Base-by-base conservation (phyloP, 1,139 yeast species). In the Waltiozyma sp. region DNA sequence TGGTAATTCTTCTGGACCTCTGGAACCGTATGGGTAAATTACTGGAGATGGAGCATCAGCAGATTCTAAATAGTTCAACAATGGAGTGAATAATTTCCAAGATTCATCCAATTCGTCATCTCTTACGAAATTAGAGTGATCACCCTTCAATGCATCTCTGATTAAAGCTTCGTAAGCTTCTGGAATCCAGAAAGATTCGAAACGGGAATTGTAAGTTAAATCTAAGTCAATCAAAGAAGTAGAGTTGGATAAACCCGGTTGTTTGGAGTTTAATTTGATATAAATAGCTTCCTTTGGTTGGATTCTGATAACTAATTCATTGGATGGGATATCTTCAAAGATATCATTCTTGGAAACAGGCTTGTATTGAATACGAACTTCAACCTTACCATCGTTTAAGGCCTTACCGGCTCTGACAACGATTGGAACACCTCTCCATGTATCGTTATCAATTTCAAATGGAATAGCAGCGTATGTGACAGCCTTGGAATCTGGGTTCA, bases 391-490 rank as follows among this genome's bases (percentile, higher is more conserved):
- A 59, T 83, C 91, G 59, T 88, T 86, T 47, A 89, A 70, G 15
- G 96, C 96, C 68, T 91, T 91, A 58, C 99, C 99, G 19, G 97
- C 98, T 66, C 95, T 78, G 70, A 91, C 70, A 43, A 91, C 83
- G 59, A 91, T 79, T 45, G 99, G 99, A 41, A 91, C 97, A 56
- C 96, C 96, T 52, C 84, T 91, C 99, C 99, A 91, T 62, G 97
- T 79, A 64, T 89, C 97, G 63, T 88, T 93, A 57, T 80, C 71
- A 60, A 91, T 85, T 50, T 77, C 69, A 52, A 89, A 61, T 19
- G 81, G 76, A 50, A 91, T 61, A 5, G 96, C 96, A 16, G 96
- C 96, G 64, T 77, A 91, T 3, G 99, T 91, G 44, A 87, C 88
- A 60, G 95, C 85, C 61, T 83, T 84, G 43, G 96, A 86, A 49